Base-by-base conservation (phyloP, 2,329 filamentous ascomycete species). In the Exophiala sp. region DNA sequence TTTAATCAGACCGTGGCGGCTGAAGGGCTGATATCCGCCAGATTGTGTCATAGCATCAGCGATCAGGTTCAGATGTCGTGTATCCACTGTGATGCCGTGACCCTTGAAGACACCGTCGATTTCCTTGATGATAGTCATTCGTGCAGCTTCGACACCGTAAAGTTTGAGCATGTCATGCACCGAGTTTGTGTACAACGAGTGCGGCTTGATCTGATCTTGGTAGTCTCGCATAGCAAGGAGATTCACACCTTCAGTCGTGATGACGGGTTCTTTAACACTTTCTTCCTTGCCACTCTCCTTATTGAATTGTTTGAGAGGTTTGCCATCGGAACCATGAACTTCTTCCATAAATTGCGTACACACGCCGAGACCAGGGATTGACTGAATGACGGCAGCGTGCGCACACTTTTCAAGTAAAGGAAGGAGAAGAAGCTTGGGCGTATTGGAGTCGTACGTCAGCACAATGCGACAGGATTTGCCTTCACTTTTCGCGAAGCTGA, bases 11-110 rank as follows among this genome's bases (percentile, higher is more conserved):
- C 92, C 94, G 68, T 89, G 95, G 45, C 94, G 87, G 73, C 89
- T 96, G 75, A 99, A 99, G 1, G 94, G 86, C 44, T 85, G 88
- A 75, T 95, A 99, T 1, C 84, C 85, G 62, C 94, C 94, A 55
- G 85, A 86, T 49, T 92, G 83, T n/a, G 94, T 99, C 94, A 99
- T 99, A 71, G 90, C 90, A 71, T 99, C 94, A 43, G 88, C 92
- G 64, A 99, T 97, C 62, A 99, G 80, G 73, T 94, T 96, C 62
- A 99, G 75, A 75, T 99, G 95, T 49, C 94, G 85, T 62, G 87
- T 85, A 70, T 99, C 91, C 48, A 99, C 94, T 55, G 80, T 82
- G 75, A 99, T 99, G 66, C 89, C 89, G 83, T 99, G 92, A 67
- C 87, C 86, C 46, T 81, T 79, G 78, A 99, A 99, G 59, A 99